Conservation (phyloP, 805 yeast species). For the Grigorovia transvaalensis region DNA sequence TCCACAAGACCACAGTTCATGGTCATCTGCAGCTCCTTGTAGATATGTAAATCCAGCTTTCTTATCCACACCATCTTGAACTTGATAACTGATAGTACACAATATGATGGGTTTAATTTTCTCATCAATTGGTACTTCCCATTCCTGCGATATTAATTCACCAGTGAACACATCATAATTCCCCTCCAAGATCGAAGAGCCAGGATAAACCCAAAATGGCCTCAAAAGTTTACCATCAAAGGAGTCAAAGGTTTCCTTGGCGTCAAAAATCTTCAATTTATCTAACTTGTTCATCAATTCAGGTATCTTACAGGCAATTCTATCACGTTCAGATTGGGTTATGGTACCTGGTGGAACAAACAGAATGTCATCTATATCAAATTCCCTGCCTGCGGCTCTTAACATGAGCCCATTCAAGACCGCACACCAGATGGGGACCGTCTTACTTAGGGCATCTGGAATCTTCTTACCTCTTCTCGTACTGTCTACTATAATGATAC, state of each 20-base stretch:
- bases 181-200: constrained; percentile 21
- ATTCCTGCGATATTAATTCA: constrained; percentile 21
- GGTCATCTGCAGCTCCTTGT: constrained; percentile 94
- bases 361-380: constrained; percentile 28
- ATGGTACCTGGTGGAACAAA: constrained; percentile 45
- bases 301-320: constrained; percentile 41
- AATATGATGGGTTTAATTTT: constrained; percentile 37
- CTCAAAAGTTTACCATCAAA: constrained; percentile 41
- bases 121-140: constrained; percentile 26
- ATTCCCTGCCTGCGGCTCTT: constrained; percentile 17
- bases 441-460: constrained; percentile 82
- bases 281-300: constrained; percentile 36
- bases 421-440: constrained; percentile 88
- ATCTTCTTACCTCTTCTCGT: constrained; percentile 75
- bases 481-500: constrained; percentile 64
- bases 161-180: constrained; percentile 24
- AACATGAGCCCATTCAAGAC: constrained; percentile 50
- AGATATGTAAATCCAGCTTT: constrained; percentile 50
- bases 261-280: constrained; percentile 32
- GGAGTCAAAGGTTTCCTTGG: constrained; percentile 22
- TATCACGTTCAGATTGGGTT: constrained; percentile 43
- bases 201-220: constrained; percentile 66
- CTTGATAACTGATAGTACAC: constrained; percentile 53
- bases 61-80: constrained; percentile 46
- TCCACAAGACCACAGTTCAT: constrained; percentile 68